Conservation (phyloP, 1,284 basidiomycete species). For the Porogramme epimiltina region DNA sequence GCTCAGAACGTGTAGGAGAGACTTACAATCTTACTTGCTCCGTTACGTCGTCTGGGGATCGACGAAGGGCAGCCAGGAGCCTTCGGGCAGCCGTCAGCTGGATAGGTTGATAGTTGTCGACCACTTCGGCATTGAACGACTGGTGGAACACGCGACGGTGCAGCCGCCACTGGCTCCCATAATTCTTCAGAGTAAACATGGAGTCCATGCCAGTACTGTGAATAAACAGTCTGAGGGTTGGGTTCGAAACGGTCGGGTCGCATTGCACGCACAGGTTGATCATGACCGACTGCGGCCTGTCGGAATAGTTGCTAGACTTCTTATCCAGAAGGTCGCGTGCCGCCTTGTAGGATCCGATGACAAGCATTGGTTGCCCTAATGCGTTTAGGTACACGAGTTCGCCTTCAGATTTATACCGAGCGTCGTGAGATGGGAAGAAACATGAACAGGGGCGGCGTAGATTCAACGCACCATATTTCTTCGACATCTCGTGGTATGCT, state of each 20-base stretch:
- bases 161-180: slow-evolving; percentile 14
- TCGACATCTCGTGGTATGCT: background rate
- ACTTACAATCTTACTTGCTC: slow-evolving; percentile 10
- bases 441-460: too few species aligned
- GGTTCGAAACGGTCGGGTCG: background rate
- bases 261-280: slow-evolving; percentile 10
- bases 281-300: slow-evolving; percentile 4
- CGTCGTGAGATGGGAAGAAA: background rate
- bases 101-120: slow-evolving; percentile 5
- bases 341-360: background rate
- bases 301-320: background rate
- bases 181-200: slow-evolving; percentile 16
- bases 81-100: slow-evolving; percentile 2
- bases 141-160: slow-evolving; percentile 16
- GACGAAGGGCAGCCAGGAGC: slow-evolving; percentile 8
- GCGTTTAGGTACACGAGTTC: background rate
- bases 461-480: background rate
- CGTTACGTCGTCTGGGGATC: background rate
- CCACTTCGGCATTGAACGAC: slow-evolving; percentile 7
- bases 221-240: background rate
- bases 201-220: slow-evolving; percentile 7
- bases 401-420: background rate
- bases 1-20: background rate
- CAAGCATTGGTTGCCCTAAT: background rate
- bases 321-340: background rate